Evolutionary conservation across 768 basidiomycete genomes (phyloP).

Genomic region (Cyclocybe cylindracea): DNA sequence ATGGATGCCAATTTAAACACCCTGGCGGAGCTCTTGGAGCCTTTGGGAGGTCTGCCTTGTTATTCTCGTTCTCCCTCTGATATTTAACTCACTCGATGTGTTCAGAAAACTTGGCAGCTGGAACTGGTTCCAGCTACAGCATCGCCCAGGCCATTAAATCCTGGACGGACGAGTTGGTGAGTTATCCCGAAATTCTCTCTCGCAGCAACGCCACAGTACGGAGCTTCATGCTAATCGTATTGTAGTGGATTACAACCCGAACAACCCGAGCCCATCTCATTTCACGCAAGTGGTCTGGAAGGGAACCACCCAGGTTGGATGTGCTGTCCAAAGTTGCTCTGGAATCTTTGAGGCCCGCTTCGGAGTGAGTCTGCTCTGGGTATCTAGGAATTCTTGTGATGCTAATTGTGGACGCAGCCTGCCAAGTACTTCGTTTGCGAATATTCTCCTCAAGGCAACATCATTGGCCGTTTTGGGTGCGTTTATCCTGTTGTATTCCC

Average conservation of each 20-base stretch:
- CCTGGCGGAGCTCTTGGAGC: constrained; percentile 65
- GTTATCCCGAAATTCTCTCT: constrained; percentile 24
- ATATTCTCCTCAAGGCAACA: constrained; percentile 65
- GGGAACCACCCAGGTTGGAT: constrained; percentile 60
- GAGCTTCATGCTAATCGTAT: not conserved
- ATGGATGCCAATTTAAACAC: constrained; percentile 68
- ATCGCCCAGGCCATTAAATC: constrained; percentile 51
- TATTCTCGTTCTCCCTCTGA: not conserved
- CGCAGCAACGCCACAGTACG: not conserved
- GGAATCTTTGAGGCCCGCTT: constrained; percentile 58
- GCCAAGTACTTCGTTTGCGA: constrained; percentile 71
- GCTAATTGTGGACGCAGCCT: constrained; percentile 31
- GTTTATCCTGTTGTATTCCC: constrained; percentile 23
- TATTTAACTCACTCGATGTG: not conserved
- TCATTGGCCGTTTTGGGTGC: constrained; percentile 61
- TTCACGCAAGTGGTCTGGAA: constrained; percentile 85
- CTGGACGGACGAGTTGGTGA: constrained; percentile 69
- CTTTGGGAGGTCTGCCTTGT: constrained; percentile 56
- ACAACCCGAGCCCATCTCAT: constrained; percentile 60
- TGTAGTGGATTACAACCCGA: constrained; percentile 56
- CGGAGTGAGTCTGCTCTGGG: constrained; percentile 42
- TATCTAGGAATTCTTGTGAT: constrained; percentile 2
- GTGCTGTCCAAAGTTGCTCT: constrained; percentile 55
- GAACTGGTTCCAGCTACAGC: constrained; percentile 53
- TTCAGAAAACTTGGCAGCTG: constrained; percentile 74